Percentiles rank a stretch among this genome's conserved stretches.
phyloP scores from a whole-genome alignment of 192 early-diverging fungal species.

The Coemansia sp. region DNA sequence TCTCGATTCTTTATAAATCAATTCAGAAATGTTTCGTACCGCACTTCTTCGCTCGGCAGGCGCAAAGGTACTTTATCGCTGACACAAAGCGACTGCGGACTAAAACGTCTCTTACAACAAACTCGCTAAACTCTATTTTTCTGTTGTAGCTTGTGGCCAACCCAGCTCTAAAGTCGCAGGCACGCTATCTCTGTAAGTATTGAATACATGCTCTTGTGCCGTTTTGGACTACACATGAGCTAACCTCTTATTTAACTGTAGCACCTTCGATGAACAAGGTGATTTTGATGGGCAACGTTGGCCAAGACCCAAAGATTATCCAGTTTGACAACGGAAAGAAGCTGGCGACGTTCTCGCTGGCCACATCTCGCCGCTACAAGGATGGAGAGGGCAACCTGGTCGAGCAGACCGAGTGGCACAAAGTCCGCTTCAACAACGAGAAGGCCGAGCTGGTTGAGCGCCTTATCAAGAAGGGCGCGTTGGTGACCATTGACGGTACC shows the following conservation, averaged over 20 bases:
- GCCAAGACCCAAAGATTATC: constrained; percentile 57
- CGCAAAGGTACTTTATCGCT: constrained; percentile 24
- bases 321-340: constrained; percentile 49
- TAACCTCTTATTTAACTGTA: neutral
- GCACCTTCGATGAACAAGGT: constrained; percentile 60
- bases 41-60: constrained; percentile 17
- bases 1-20: constrained; percentile 1
- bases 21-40: constrained; percentile 30
- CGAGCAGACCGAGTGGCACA: constrained; percentile 71
- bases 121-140: neutral
- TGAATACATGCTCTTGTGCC: neutral
- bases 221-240: neutral
- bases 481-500: constrained; percentile 64
- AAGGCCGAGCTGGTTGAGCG: constrained; percentile 21
- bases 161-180: constrained; percentile 22
- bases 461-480: constrained; percentile 61
- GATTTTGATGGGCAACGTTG: constrained; percentile 64
- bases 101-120: neutral
- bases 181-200: constrained; percentile 24
- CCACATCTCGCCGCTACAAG: constrained; percentile 62
- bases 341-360: constrained; percentile 62
- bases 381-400: constrained; percentile 65
- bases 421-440: constrained; percentile 49
- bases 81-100: neutral
- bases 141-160: constrained; percentile 14